Evolutionary conservation across 768 basidiomycete species (phyloP), one percentile per base, ranked within the genome.

Genomic region (Podaxis sp.): DNA sequence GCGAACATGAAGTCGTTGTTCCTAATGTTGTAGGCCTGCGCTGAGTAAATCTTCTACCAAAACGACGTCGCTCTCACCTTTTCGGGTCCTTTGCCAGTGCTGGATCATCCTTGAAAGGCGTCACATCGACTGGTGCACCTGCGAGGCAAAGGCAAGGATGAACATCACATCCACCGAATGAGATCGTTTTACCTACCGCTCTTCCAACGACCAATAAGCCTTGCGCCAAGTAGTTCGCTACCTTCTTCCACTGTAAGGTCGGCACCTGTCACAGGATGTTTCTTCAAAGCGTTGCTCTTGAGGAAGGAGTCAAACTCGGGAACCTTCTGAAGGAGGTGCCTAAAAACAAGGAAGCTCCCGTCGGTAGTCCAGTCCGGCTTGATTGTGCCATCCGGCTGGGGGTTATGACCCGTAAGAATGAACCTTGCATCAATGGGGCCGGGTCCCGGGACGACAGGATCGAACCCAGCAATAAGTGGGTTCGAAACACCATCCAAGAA

Each of bases 191-290:
- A 66, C 75, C 44, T 66, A 79, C 81, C 80, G 51, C 79, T 81
- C 76, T 81, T 82, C 82, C 82, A 84, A 18, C 83, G 72, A 11
- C 83, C 83, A 23, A 83, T 72, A 62, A 84, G 71, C 55, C 82
- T 74, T 16, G 82, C 82, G 42, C 82, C 82, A 16, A 80, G 72
- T n/a, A 83, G 72, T 18, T 78, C 81, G 44, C 76, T 76, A 16
- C 82, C 80, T 60, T 81, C 69, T 54, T 74, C 64, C 6, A 61
- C 61, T 1, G 72, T 72, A 50, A 82, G 65, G 9, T 57, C 61
- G 1, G 63, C 62, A 0, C 70, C 66, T 16, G 68, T 65, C 28
- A 81, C 64, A 5, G 81, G 76, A 64, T 82, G 72, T 51, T 72
- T 68, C 23, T 68, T 66, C 55, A 82, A 66, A 28, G 50, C 25